A percentile compares a stretch with the other conserved stretches of the same genome.
phyloP scores from a whole-genome alignment of 768 basidiomycete genomes.

The Rhizopogon vesiculosus region DNA sequence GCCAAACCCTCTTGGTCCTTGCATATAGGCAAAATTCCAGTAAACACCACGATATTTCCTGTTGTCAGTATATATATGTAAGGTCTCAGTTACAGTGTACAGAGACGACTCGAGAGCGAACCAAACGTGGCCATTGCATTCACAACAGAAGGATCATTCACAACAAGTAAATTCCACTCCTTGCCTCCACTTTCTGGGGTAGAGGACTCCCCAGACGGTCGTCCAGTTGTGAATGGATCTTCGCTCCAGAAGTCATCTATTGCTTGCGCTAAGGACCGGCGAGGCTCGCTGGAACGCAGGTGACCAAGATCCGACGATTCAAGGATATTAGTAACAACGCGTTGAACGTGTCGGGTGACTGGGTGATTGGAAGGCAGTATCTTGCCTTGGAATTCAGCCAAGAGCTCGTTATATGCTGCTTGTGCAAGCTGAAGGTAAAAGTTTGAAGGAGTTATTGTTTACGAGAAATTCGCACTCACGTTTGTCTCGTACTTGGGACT shows the following conservation, averaged over 20 bases:
- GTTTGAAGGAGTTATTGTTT: constrained; percentile 10
- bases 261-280: neutral
- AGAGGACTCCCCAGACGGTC: neutral
- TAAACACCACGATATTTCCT: constrained; percentile 84
- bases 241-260: constrained; percentile 17
- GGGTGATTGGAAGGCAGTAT: constrained; percentile 69
- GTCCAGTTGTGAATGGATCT: constrained; percentile 13
- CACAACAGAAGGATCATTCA: constrained; percentile 61
- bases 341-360: constrained; percentile 59
- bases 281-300: constrained; percentile 26
- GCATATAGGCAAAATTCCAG: constrained; percentile 79
- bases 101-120: constrained; percentile 14
- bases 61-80: neutral
- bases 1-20: constrained; percentile 79
- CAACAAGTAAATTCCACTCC: constrained; percentile 73
- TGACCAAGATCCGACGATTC: constrained; percentile 67
- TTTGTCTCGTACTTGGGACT: constrained; percentile 50
- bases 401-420: constrained; percentile 34
- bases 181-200: constrained; percentile 17
- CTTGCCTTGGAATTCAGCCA: constrained; percentile 44
- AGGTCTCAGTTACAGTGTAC: neutral
- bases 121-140: constrained; percentile 81
- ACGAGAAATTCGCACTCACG: constrained; percentile 24
- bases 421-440: constrained; percentile 36
- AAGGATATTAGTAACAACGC: constrained; percentile 66